Evolutionary conservation across 768 basidiomycete species (phyloP), one percentile per base, ranked within the genome.

Genomic region (Kwoniella botswanensis): DNA sequence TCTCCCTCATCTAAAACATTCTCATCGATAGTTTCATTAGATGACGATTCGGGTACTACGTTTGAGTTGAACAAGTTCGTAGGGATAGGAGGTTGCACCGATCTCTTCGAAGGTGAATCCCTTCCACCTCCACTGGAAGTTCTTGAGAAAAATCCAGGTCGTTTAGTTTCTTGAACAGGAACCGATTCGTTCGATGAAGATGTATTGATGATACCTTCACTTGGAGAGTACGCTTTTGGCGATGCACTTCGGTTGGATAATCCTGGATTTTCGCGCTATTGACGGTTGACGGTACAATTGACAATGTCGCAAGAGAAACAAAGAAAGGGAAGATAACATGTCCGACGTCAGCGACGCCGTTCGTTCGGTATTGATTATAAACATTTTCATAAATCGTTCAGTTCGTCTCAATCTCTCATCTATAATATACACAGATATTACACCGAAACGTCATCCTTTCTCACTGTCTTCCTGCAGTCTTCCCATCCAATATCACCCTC

Each of bases 261-360:
- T 60, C 71, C 71, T n/a, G 74, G 76, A 24, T 67, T 72, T 55
- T 78, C 76, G 55, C 76, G 70, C 76, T 78, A 61, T 43, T 43
- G 35, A 13, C 15, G 35, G 11, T 26, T 29, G 7, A 26, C 26
- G 12, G 12, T 35, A 11, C 26, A 15, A 12, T 29, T n/a, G 44
- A 46, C 57, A 54, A 26, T 26, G 4, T 26, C 26, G 35, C 35
- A 35, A 35, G 35, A 35, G 24, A 35, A 42, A 46, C 18, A 46
- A 21, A 46, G 5, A 26, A 12, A 59, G 55, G 22, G 52, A 58
- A 29, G 58, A 17, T 12, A 50, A 35, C 44, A 43, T 22, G 35
- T 9, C 21, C 24, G 59, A 63, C 69, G 65, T 71, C 70, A 71
- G 70, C 65, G 62, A 67, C 70, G 64, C 60, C 65, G 54, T 58